phyloP scores from a whole-genome alignment of 2,329 filamentous ascomycete species.

The Plectosphaerella cucumerina region DNA sequence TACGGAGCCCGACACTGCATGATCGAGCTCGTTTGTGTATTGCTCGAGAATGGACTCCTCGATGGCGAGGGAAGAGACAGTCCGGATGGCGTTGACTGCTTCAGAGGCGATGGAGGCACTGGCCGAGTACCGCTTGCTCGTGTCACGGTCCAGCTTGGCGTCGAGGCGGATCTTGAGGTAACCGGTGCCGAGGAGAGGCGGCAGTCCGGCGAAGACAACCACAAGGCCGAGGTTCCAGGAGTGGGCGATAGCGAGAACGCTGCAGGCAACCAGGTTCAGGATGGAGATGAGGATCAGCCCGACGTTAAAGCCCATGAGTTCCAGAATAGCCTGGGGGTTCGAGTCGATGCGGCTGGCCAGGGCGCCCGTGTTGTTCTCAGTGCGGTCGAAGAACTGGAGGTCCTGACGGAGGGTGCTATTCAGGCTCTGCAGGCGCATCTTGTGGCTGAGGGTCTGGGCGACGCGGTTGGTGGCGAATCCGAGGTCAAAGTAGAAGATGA shows the following conservation, averaged over 20 bases:
- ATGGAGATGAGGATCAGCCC: constrained; percentile 32
- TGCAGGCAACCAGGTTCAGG: constrained; percentile 30
- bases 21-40: constrained; percentile 24
- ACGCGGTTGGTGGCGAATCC: constrained; percentile 30
- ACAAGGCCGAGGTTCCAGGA: constrained; percentile 47
- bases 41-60: constrained; percentile 27
- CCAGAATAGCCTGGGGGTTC: constrained; percentile 32
- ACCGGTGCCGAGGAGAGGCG: constrained; percentile 29
- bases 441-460: constrained; percentile 18
- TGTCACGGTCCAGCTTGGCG: constrained; percentile 29
- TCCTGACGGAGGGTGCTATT: constrained; percentile 33
- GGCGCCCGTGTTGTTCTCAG: constrained; percentile 34
- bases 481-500: constrained; percentile 37
- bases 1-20: constrained; percentile 21
- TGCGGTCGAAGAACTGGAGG: constrained; percentile 36
- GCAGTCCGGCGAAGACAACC: constrained; percentile 37
- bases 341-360: constrained; percentile 29
- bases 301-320: constrained; percentile 38
- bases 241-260: constrained; percentile 36
- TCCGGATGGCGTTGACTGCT: constrained; percentile 32
- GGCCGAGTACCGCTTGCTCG: constrained; percentile 26
- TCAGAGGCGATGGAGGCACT: constrained; percentile 41
- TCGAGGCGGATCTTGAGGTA: constrained; percentile 35
- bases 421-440: constrained; percentile 22
- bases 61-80: constrained; percentile 36